These are phyloP conservation scores for Aspergillus bombycis DNA, from an alignment of 2,329 filamentous ascomycete species.

Conservation along the genomic window DNA sequence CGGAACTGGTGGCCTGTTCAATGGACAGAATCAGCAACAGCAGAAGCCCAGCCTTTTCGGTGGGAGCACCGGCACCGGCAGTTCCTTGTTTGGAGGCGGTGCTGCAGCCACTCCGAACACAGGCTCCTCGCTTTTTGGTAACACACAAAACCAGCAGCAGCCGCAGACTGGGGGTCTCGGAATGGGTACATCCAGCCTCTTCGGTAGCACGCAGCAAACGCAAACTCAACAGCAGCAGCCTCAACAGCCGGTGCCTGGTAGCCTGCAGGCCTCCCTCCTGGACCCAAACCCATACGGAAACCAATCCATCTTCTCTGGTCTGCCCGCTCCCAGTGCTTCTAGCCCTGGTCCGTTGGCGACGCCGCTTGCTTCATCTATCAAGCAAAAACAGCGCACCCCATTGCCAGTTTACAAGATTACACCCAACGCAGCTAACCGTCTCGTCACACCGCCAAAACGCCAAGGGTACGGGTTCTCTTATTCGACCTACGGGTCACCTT, in stretches of 20 bases:
- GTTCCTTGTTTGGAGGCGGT: conserved; percentile 51
- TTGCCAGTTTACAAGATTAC: conserved; percentile 87
- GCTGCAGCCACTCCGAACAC: conserved; percentile 28
- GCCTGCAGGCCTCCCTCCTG: conserved; percentile 75
- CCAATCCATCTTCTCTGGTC: conserved; percentile 77
- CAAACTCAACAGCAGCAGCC: conserved; percentile 56
- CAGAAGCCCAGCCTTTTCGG: conserved; percentile 62
- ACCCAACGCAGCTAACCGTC: conserved; percentile 75
- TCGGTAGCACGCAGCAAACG: conserved; percentile 57
- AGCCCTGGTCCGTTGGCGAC: conserved; percentile 89
- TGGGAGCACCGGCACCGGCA: conserved; percentile 44
- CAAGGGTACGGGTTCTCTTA: conserved; percentile 88
- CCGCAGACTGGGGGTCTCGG: conserved; percentile 32
- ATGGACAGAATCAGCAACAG: conserved; percentile 53
- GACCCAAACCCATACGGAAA: conserved; percentile 90
- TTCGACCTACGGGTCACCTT: conserved; percentile 85
- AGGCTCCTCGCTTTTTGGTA: conserved; percentile 63
- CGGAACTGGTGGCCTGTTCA: conserved; percentile 47
- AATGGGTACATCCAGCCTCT: conserved; percentile 49
- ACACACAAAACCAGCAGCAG: conserved; percentile 41
- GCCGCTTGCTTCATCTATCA: conserved; percentile 75
- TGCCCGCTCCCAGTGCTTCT: conserved; percentile 64
- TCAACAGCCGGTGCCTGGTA: conserved; percentile 45
- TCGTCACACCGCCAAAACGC: conserved; percentile 80
- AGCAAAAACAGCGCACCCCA: conserved; percentile 76